phyloP scores from a whole-genome alignment of 1,139 yeast species.

The Magnusiomyces ingens region DNA sequence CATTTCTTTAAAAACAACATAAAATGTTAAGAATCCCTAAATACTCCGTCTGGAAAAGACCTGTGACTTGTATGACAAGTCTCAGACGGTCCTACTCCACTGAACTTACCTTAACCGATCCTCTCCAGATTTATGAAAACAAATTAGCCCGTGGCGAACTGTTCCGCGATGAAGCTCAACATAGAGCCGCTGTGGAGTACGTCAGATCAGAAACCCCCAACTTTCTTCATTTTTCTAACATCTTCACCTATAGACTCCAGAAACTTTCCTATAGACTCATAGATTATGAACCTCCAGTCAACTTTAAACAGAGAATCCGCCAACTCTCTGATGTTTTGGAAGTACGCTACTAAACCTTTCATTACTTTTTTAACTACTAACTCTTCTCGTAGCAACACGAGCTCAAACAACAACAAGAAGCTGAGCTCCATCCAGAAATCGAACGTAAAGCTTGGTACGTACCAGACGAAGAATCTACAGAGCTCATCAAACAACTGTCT shows the following conservation, averaged over 20 bases:
- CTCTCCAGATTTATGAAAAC: constrained; percentile 50
- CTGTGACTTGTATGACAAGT: too few species aligned
- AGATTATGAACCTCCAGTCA: constrained; percentile 54
- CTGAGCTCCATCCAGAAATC: constrained; percentile 13
- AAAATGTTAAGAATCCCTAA: not conserved
- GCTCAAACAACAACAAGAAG: constrained; percentile 13
- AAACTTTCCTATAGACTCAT: constrained; percentile 52
- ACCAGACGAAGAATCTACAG: constrained; percentile 24
- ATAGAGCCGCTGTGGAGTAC: constrained; percentile 52
- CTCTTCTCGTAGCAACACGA: constrained; percentile 8
- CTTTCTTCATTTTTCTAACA: too few species aligned
- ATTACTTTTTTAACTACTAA: constrained; percentile 4
- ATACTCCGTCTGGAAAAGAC: not conserved
- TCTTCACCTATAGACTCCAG: constrained; percentile 36
- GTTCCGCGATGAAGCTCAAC: constrained; percentile 50
- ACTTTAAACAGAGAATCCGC: constrained; percentile 41
- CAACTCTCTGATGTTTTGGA: constrained; percentile 24
- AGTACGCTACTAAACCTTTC: constrained; percentile 13
- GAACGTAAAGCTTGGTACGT: constrained; percentile 22
- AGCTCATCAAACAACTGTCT: constrained; percentile 44
- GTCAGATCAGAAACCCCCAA: not conserved
- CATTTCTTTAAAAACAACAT: too few species aligned
- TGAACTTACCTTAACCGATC: constrained; percentile 52
- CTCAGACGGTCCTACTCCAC: not conserved
- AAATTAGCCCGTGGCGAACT: constrained; percentile 47